phyloP scores from a whole-genome alignment of 495 filamentous ascomycete genomes.

The Aspergillus campestris region DNA sequence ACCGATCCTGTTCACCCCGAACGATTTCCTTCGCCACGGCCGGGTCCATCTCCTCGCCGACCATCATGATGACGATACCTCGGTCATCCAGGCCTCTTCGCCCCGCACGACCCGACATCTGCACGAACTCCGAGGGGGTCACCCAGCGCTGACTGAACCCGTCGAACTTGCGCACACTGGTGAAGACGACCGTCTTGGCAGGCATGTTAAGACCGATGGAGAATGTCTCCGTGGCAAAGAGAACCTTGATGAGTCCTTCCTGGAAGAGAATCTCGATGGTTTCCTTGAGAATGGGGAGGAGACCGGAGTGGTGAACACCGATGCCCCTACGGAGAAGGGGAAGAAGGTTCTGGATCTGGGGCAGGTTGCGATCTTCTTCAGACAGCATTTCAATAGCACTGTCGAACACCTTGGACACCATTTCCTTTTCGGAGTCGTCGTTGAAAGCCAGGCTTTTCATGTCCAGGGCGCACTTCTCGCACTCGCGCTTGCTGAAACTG shows the following conservation, averaged over 20 bases:
- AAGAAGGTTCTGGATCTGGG: slow-evolving; percentile 85
- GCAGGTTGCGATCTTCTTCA: slow-evolving; percentile 77
- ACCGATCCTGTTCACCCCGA: slow-evolving; percentile 86
- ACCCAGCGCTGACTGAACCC: slow-evolving; percentile 75
- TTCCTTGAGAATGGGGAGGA: slow-evolving; percentile 94
- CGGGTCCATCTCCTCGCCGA: slow-evolving; percentile 95
- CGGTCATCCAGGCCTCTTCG: slow-evolving; percentile 95
- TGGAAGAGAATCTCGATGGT: slow-evolving; percentile 99
- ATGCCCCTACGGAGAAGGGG: slow-evolving; percentile 86
- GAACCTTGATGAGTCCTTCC: slow-evolving; percentile 92
- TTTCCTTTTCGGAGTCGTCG: slow-evolving; percentile 87
- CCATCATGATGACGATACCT: slow-evolving; percentile 99
- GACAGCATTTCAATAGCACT: slow-evolving; percentile 86
- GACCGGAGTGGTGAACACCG: slow-evolving; percentile 92
- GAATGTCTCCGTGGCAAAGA: slow-evolving; percentile 97
- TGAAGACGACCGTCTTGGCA: slow-evolving; percentile 97
- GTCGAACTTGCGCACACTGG: slow-evolving; percentile 90
- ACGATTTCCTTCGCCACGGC: slow-evolving; percentile 87
- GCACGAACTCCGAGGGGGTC: slow-evolving; percentile 92
- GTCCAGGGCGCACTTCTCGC: slow-evolving; percentile 75
- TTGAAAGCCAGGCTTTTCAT: slow-evolving; percentile 90
- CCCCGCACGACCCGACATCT: slow-evolving; percentile 96
- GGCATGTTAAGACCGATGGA: slow-evolving; percentile 99
- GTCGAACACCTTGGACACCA: slow-evolving; percentile 89
- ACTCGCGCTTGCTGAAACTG: slow-evolving; percentile 97